Conservation (phyloP, 176 grass and related monocot species). For the Oryza longistaminata region DNA sequence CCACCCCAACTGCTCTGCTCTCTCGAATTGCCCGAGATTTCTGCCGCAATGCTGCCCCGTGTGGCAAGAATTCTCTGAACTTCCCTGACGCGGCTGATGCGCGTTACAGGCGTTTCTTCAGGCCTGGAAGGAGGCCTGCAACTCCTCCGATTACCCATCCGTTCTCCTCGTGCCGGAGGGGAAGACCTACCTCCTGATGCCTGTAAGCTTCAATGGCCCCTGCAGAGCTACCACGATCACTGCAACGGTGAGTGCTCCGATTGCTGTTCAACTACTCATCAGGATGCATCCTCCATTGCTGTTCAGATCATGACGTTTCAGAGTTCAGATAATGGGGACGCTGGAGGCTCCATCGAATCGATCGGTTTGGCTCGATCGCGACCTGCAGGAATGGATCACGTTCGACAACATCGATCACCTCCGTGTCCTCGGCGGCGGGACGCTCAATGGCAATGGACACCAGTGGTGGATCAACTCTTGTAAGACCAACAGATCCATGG, state of each 20-base stretch:
- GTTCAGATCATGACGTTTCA: not conserved
- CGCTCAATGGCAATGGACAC: constrained; percentile 63
- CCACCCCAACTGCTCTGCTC: not conserved
- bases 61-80: not conserved
- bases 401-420: constrained; percentile 48
- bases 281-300: not conserved
- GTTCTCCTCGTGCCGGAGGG: constrained; percentile 38
- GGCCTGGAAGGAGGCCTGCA: constrained; percentile 70
- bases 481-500: constrained; percentile 58
- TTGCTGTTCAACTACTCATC: not conserved
- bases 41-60: not conserved
- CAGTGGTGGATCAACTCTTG: constrained; percentile 81
- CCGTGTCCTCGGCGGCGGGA: constrained; percentile 56
- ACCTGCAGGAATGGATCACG: constrained; percentile 52
- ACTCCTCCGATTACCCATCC: constrained; percentile 37
- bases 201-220: constrained; percentile 63
- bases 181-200: constrained; percentile 60
- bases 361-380: constrained; percentile 39
- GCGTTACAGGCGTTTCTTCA: constrained; percentile 57
- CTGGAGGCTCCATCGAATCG: constrained; percentile 65
- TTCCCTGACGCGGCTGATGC: not conserved
- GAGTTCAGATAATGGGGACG: constrained; percentile 61
- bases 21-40: not conserved
- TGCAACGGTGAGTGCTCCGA: constrained; percentile 53
- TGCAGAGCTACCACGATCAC: constrained; percentile 51